Evolutionary conservation across 2,329 filamentous ascomycete species (phyloP).

Genomic region (Diplodia corticola): DNA sequence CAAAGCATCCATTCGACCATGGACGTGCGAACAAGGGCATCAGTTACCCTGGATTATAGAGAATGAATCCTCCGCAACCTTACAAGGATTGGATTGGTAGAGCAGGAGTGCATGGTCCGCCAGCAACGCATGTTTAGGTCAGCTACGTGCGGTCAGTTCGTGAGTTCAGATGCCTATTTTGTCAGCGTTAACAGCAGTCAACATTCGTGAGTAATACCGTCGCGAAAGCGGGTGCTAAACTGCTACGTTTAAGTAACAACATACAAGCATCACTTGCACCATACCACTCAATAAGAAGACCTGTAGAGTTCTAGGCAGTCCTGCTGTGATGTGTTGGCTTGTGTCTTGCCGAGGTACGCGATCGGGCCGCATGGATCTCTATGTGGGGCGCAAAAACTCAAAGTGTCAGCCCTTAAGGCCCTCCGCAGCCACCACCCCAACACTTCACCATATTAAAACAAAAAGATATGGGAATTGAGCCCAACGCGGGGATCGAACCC

Average conservation of each 20-base stretch:
- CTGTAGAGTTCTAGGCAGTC: not conserved
- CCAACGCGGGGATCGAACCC: conserved; percentile 24
- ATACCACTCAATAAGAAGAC: not conserved
- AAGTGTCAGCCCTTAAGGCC: conserved; percentile 25
- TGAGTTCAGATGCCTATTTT: too few species aligned
- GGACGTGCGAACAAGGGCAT: too few species aligned
- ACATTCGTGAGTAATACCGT: too few species aligned
- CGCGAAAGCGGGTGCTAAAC: not conserved
- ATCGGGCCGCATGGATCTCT: not conserved
- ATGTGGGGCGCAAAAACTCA: not conserved
- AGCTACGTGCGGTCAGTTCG: too few species aligned
- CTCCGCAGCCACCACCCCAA: not conserved
- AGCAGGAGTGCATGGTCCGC: too few species aligned
- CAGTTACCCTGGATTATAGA: too few species aligned
- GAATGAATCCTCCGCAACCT: too few species aligned
- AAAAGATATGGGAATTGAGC: conserved; percentile 21
- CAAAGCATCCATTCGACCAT: too few species aligned
- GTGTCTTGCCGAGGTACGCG: not conserved
- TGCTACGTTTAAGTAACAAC: not conserved
- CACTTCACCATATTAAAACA: not conserved
- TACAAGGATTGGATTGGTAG: too few species aligned
- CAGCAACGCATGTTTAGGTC: too few species aligned
- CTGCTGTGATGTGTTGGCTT: not conserved
- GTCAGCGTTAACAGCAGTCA: too few species aligned
- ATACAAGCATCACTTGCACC: not conserved